Base-by-base conservation (phyloP, 768 basidiomycete species). In the Grammothele lineata region DNA sequence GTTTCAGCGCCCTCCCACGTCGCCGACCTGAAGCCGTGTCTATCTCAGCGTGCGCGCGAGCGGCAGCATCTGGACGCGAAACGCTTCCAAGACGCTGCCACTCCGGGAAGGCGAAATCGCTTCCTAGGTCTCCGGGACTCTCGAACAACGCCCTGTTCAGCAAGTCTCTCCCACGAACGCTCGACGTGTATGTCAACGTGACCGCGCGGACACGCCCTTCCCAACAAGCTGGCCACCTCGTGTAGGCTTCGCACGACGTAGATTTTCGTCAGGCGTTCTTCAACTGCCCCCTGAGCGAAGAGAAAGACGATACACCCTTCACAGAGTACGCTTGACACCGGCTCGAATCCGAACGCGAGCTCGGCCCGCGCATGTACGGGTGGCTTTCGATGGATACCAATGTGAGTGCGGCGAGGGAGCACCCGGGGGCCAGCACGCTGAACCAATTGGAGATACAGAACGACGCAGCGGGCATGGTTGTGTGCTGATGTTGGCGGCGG, bases 221-320 rank as follows among this genome's bases (percentile, higher is more conserved):
- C 63, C 9, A 53, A 65, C 47, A 58, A 57, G 21, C 70, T 85
- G 6, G 80, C 80, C 1, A 59, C 66, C 15, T 75, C 77, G 3
- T 46, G 76, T 51, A 81, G 83, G 1, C 74, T 81, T 2, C 76
- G 76, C 42, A 78, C 80, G 12, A 89, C 87, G 0, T 85, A 87
- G 60, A 71, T 71, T 30, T 72, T 91, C 34, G 89, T 90, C 58
- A 91, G 45, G 80, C 85, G 5, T 61, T 91, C 21, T 91, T 91
- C 61, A 91, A 91, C 56, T 88, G 87, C 2, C 72, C 72, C 2
- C 74, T 70, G n/a, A n/a, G n/a, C n/a, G n/a, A n/a, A n/a, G n/a
- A 38, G 14, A 19, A 35, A 9, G 37, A 47, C 36, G 45, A 43
- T 21, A 51, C 58, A 2, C 63, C 62, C 14, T 65, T 63, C 56